A percentile compares a stretch with the other conserved stretches of the same genome.
Evolutionary conservation across 2,329 filamentous ascomycete species (phyloP).

Genomic region (Monosporascus sp.): DNA sequence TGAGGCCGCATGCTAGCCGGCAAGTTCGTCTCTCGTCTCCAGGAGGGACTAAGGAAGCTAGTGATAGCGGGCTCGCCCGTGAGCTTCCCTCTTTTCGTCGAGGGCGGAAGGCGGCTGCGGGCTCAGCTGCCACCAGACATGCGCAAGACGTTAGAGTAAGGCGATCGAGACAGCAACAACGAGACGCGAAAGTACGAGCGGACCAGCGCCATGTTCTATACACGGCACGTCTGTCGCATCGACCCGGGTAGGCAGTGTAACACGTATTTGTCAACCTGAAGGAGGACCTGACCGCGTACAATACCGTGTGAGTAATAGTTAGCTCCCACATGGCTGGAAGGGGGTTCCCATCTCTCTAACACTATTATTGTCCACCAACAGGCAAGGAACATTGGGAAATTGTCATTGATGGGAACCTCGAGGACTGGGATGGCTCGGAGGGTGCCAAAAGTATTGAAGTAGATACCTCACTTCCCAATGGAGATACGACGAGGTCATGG

Average conservation of each 20-base stretch:
- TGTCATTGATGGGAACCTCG: conserved; percentile 4
- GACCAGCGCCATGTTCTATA: not conserved
- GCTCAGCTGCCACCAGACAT: too few species aligned
- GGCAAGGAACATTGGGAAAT: conserved; percentile 8
- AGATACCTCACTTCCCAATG: conserved; percentile 3
- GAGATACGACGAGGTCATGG: conserved; percentile 6
- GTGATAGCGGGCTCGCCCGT: too few species aligned
- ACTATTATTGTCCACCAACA: not conserved
- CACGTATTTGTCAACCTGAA: not conserved
- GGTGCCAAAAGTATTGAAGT: conserved; percentile 4
- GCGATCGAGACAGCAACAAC: too few species aligned
- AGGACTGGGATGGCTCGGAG: conserved; percentile 8
- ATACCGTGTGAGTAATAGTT: not conserved
- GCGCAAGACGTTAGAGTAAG: too few species aligned
- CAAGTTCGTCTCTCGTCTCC: too few species aligned
- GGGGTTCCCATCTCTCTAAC: too few species aligned
- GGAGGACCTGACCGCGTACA: not conserved
- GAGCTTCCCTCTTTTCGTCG: too few species aligned
- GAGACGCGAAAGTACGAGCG: not conserved
- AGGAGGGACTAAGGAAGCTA: too few species aligned
- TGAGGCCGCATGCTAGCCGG: too few species aligned
- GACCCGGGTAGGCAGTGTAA: not conserved
- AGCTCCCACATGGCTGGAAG: not conserved
- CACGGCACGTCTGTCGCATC: not conserved
- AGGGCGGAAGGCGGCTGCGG: too few species aligned